A percentile compares a stretch with the other conserved stretches of the same genome.
Conservation (phyloP, 768 basidiomycete genomes). For the Hydnomerulius pinastri region DNA sequence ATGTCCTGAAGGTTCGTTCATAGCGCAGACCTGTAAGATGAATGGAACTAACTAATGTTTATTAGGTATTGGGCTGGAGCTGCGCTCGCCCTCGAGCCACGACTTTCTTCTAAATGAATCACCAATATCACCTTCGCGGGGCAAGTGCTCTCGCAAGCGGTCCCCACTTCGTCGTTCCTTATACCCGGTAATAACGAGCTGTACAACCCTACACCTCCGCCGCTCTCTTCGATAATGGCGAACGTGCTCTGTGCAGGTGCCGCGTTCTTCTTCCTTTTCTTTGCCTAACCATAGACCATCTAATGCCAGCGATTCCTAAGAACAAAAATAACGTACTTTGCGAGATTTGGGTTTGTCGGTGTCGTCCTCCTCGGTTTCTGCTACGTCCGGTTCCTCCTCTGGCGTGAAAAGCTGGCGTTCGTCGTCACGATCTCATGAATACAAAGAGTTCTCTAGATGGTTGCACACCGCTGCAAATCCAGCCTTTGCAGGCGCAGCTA, state of each 20-base stretch:
- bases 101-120: slow-evolving; percentile 89
- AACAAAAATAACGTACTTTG: slow-evolving; percentile 44
- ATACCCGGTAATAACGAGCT: slow-evolving; percentile 44
- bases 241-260: slow-evolving; percentile 76
- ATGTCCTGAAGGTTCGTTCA: slow-evolving; percentile 79
- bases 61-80: slow-evolving; percentile 71
- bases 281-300: slow-evolving; percentile 38
- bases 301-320: too few relatives aligned
- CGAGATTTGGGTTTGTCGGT: too few relatives aligned
- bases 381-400: too few relatives aligned
- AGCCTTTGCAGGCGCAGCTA: too few relatives aligned
- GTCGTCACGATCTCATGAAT: too few relatives aligned
- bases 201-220: slow-evolving; percentile 75
- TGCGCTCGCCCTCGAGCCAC: slow-evolving; percentile 77
- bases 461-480: too few relatives aligned
- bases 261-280: too few relatives aligned
- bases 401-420: too few relatives aligned
- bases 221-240: slow-evolving; percentile 67
- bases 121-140: slow-evolving; percentile 85
- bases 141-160: slow-evolving; percentile 71
- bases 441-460: too few relatives aligned
- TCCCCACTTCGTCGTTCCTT: slow-evolving; percentile 66
- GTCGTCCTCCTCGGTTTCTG: too few relatives aligned
- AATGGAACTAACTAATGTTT: slow-evolving; percentile 12
- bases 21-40: not conserved